A percentile compares a stretch with the other conserved stretches of the same genome.
These are phyloP conservation scores for Mortierella sp. DNA, from an alignment of 371 early-diverging fungal genomes.

Conservation along the genomic window DNA sequence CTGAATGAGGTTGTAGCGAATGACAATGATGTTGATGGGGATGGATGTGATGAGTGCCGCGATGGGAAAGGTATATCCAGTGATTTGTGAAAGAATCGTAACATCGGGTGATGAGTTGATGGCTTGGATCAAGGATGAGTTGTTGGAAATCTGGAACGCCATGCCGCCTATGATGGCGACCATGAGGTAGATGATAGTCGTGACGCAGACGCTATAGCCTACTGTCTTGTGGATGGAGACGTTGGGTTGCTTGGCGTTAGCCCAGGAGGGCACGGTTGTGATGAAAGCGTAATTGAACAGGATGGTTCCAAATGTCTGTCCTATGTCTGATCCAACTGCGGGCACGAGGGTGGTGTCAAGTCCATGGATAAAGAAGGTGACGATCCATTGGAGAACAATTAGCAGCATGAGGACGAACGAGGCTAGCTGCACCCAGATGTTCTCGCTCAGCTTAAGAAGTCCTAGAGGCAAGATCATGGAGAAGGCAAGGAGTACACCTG, in stretches of 20 bases:
- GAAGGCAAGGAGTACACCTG: slow-evolving; percentile 63
- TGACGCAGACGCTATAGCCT: slow-evolving; percentile 61
- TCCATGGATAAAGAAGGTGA: slow-evolving; percentile 64
- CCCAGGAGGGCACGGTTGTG: slow-evolving; percentile 73
- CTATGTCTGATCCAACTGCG: slow-evolving; percentile 57
- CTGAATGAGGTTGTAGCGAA: slow-evolving; percentile 75
- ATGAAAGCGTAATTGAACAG: slow-evolving; percentile 74
- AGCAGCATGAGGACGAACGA: slow-evolving; percentile 61
- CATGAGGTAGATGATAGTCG: slow-evolving; percentile 60
- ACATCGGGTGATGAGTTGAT: slow-evolving; percentile 57
- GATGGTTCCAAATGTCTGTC: slow-evolving; percentile 67
- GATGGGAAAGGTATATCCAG: slow-evolving; percentile 76
- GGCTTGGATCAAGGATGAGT: slow-evolving; percentile 62
- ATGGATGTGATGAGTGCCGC: slow-evolving; percentile 80
- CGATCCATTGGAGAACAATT: slow-evolving; percentile 67
- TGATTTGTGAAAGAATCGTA: slow-evolving; percentile 63
- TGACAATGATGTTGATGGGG: slow-evolving; percentile 81
- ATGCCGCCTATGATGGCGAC: slow-evolving; percentile 67
- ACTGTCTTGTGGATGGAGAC: slow-evolving; percentile 67
- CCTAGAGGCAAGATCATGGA: slow-evolving; percentile 66
- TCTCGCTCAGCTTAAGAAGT: slow-evolving; percentile 67
- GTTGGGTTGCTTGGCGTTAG: slow-evolving; percentile 62
- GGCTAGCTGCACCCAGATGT: slow-evolving; percentile 65
- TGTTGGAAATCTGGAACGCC: slow-evolving; percentile 61
- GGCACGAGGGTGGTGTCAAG: slow-evolving; percentile 61